phyloP scores from a whole-genome alignment of 2,329 filamentous ascomycete genomes.

The Exophiala bonariae region DNA sequence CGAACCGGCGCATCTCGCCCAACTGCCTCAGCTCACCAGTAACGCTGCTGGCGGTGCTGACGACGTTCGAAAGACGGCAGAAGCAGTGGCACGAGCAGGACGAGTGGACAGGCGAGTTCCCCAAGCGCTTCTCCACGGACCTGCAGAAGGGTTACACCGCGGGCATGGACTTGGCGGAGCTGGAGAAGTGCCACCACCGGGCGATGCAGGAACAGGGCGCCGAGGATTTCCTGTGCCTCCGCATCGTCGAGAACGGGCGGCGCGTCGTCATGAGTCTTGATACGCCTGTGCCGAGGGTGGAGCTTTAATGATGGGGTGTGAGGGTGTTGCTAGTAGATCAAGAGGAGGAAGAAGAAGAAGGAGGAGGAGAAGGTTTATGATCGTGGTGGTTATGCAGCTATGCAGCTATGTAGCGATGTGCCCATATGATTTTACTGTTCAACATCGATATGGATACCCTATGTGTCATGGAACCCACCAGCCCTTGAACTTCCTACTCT shows the following conservation, averaged over 20 bases:
- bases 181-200: slow-evolving; percentile 5
- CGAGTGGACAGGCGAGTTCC: slow-evolving; percentile 16
- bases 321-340: too few species aligned
- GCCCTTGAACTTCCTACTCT: too few species aligned
- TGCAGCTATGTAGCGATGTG: too few species aligned
- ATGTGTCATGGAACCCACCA: too few species aligned
- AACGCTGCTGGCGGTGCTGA: slow-evolving; percentile 37
- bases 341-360: too few species aligned
- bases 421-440: too few species aligned
- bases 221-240: slow-evolving; percentile 28
- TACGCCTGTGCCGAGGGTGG: slow-evolving; percentile 10
- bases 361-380: too few species aligned
- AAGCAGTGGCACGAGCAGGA: slow-evolving; percentile 39
- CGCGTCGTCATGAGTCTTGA: slow-evolving; percentile 27
- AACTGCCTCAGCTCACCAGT: slow-evolving; percentile 6
- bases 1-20: too few species aligned
- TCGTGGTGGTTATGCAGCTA: too few species aligned
- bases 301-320: background rate
- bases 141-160: slow-evolving; percentile 11
- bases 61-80: slow-evolving; percentile 44
- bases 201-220: slow-evolving; percentile 10
- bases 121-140: slow-evolving; percentile 3
- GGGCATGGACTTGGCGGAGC: slow-evolving; percentile 20
- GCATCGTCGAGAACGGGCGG: slow-evolving; percentile 29
- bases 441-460: too few species aligned